phyloP scores from a whole-genome alignment of 352 stramenopile species.

The Phytophthora sansomeana region DNA sequence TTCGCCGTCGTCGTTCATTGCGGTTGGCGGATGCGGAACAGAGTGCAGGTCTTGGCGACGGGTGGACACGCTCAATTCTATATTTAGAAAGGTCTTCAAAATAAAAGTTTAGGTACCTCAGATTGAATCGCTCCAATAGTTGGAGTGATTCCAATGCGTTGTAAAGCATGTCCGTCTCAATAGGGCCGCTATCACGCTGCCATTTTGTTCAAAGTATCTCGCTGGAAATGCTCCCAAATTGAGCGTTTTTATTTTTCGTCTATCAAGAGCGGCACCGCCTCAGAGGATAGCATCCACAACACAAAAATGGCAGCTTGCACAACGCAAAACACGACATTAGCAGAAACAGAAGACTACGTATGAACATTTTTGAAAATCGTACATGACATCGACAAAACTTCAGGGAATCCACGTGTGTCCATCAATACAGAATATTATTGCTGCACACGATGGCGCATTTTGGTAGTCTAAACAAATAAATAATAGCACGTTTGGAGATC shows the following conservation, averaged over 20 bases:
- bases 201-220: conserved; percentile 6
- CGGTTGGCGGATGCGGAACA: no score
- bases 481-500: conserved; percentile 9
- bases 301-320: not conserved
- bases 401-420: not conserved
- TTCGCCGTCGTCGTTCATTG: no score
- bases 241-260: conserved; percentile 3
- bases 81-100: no score
- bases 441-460: conserved; percentile 8
- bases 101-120: no score
- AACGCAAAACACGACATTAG: not conserved
- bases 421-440: conserved; percentile 16
- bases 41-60: no score
- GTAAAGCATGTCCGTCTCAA: conserved; percentile 11
- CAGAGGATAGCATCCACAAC: no score
- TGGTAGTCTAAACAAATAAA: conserved; percentile 14
- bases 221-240: conserved; percentile 12
- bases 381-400: not conserved
- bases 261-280: conserved; percentile 22
- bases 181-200: conserved; percentile 2
- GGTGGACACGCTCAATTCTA: no score
- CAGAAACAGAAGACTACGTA: not conserved
- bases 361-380: not conserved
- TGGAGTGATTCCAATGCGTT: conserved; percentile 32
- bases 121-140: no score